Evolutionary conservation across 495 filamentous ascomycete species (phyloP).

Genomic region (Hypoxylon intermedium): DNA sequence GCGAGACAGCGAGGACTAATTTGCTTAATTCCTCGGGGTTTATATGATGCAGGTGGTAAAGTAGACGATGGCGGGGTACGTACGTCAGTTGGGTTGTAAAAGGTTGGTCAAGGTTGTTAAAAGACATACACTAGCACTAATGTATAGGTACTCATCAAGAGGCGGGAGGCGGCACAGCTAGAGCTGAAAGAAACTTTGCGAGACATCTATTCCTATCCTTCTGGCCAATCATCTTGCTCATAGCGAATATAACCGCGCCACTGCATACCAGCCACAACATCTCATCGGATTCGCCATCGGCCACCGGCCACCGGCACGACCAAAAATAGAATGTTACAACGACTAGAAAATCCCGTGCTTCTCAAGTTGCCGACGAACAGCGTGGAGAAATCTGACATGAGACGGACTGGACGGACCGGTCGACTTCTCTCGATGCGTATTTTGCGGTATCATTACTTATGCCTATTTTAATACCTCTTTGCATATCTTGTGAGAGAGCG

Average conservation of each 20-base stretch:
- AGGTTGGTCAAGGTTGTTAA: too few relatives aligned
- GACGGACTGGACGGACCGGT: slow-evolving; percentile 15
- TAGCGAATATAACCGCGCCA: neutral
- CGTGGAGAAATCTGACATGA: slow-evolving; percentile 24
- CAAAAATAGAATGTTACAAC: too few relatives aligned
- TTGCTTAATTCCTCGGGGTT: neutral
- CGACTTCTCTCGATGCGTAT: neutral
- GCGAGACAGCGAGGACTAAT: neutral
- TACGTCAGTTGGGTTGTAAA: too few relatives aligned
- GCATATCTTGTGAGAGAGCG: too few relatives aligned
- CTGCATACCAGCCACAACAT: neutral
- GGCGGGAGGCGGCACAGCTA: too few relatives aligned
- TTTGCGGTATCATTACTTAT: neutral
- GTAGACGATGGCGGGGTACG: neutral
- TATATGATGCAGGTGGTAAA: neutral
- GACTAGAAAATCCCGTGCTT: too few relatives aligned
- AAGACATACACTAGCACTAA: too few relatives aligned
- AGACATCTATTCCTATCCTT: neutral
- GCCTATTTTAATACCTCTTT: too few relatives aligned
- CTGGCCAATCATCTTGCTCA: neutral
- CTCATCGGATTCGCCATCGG: neutral
- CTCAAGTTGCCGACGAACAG: slow-evolving; percentile 15
- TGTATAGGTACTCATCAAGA: neutral
- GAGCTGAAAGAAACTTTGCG: too few relatives aligned
- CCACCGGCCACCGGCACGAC: too few relatives aligned